phyloP scores from a whole-genome alignment of 805 yeast species.

The Kurtzmaniella fragi region DNA sequence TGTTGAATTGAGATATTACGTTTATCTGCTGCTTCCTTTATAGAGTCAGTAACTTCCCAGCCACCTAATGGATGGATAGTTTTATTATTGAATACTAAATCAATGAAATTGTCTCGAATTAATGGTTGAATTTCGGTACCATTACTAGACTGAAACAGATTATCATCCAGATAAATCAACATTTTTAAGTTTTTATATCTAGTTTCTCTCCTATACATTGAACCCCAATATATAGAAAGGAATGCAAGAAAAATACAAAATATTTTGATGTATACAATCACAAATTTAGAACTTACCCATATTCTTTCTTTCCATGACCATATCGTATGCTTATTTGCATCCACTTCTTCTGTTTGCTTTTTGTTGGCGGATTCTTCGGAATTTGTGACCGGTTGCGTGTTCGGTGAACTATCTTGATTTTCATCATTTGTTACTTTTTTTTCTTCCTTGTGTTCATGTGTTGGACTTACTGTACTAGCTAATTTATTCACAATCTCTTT shows the following conservation, averaged over 20 bases:
- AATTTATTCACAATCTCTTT: too few relatives aligned
- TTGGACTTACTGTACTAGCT: too few relatives aligned
- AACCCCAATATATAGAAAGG: conserved; percentile 39
- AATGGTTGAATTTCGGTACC: conserved; percentile 14
- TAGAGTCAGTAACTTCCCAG: conserved; percentile 11
- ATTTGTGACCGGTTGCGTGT: too few relatives aligned
- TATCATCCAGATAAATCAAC: conserved; percentile 34
- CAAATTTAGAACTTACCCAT: conserved; percentile 7
- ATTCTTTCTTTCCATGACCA: too few relatives aligned
- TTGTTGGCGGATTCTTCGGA: too few relatives aligned
- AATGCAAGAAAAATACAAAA: conserved; percentile 22
- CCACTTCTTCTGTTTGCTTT: too few relatives aligned
- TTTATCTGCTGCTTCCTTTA: conserved; percentile 10
- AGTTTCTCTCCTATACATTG: conserved; percentile 23
- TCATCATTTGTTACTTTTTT: too few relatives aligned
- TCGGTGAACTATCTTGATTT: too few relatives aligned
- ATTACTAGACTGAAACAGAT: conserved; percentile 10
- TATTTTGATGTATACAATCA: conserved; percentile 14
- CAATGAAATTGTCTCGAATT: conserved; percentile 13
- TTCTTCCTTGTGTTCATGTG: too few relatives aligned
- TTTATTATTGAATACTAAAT: conserved; percentile 11
- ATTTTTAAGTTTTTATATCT: conserved; percentile 28
- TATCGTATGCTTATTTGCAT: too few relatives aligned
- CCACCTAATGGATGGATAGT: conserved; percentile 11
- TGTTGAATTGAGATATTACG: conserved; percentile 15